Conservation (phyloP, 495 filamentous ascomycete species). For the Baudoinia panamericana region DNA sequence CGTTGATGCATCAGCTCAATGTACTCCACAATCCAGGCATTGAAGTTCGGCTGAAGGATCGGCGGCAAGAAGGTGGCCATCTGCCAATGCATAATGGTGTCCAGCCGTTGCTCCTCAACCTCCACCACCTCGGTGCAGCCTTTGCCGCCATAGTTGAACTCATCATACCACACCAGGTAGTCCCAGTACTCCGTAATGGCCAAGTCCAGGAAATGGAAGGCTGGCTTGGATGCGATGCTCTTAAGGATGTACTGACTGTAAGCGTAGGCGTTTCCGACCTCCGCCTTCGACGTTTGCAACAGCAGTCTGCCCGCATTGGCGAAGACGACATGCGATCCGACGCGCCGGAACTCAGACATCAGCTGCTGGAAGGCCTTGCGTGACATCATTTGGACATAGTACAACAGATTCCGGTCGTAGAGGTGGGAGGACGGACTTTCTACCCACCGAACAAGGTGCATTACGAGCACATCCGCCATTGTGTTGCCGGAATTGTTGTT, state of each 20-base stretch:
- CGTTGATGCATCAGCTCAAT: conserved; percentile 83
- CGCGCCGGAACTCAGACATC: conserved; percentile 91
- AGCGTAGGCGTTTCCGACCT: conserved; percentile 92
- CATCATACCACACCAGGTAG: conserved; percentile 98
- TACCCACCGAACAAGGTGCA: conserved; percentile 94
- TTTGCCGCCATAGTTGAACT: conserved; percentile 95
- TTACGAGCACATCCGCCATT: conserved; percentile 97
- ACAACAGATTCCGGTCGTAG: conserved; percentile 89
- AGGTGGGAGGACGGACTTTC: conserved; percentile 83
- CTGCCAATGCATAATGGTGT: conserved; percentile 98
- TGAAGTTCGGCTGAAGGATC: conserved; percentile 71
- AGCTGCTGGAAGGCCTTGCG: conserved; percentile 91
- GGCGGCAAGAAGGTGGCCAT: conserved; percentile 74
- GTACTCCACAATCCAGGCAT: conserved; percentile 88
- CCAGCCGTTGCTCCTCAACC: conserved; percentile 69
- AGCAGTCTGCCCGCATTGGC: conserved; percentile 79
- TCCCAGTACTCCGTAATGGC: conserved; percentile 99
- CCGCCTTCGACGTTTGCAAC: conserved; percentile 89
- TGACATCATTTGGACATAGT: conserved; percentile 97
- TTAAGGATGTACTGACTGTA: conserved; percentile 96
- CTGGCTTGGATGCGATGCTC: conserved; percentile 83
- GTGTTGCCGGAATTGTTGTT: conserved; percentile 48
- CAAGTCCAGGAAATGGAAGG: conserved; percentile 94
- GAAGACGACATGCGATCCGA: conserved; percentile 87
- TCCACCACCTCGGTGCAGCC: conserved; percentile 75